phyloP scores from a whole-genome alignment of 768 basidiomycete genomes.

The Mycena leptocephala region DNA sequence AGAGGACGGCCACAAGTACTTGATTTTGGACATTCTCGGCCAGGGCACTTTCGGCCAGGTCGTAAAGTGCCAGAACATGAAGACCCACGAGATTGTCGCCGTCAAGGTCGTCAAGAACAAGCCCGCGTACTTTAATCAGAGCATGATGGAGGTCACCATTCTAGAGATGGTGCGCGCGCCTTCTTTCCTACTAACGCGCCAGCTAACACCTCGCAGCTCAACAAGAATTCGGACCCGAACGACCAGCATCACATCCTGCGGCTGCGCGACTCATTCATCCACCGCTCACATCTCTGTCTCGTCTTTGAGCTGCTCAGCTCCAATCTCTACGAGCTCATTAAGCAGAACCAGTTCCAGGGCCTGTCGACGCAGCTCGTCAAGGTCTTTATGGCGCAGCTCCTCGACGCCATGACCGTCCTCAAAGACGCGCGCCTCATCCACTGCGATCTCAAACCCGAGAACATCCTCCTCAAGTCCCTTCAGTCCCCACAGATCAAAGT shows the following conservation, averaged over 20 bases:
- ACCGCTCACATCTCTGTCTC: constrained; percentile 96
- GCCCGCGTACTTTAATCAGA: constrained; percentile 99
- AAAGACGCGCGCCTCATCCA: constrained; percentile 98
- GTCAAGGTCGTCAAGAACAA: constrained; percentile 99
- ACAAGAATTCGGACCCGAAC: constrained; percentile 92
- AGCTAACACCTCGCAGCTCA: constrained; percentile 70
- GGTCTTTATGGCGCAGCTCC: constrained; percentile 96
- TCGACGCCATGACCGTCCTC: constrained; percentile 93
- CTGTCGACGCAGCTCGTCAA: constrained; percentile 97
- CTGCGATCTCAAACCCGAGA: constrained; percentile 99
- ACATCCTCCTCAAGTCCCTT: constrained; percentile 97
- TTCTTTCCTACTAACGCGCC: not conserved
- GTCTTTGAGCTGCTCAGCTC: constrained; percentile 98
- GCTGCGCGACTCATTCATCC: constrained; percentile 96
- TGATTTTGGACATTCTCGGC: constrained; percentile 97
- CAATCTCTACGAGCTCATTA: constrained; percentile 99
- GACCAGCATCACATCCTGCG: constrained; percentile 98
- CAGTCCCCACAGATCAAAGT: constrained; percentile 99
- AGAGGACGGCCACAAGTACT: constrained; percentile 97
- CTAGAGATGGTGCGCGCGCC: constrained; percentile 86
- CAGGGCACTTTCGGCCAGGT: constrained; percentile 99
- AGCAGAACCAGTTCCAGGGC: constrained; percentile 99
- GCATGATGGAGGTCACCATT: constrained; percentile 99
- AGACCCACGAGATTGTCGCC: constrained; percentile 98
- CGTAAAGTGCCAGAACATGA: constrained; percentile 99